phyloP scores from a whole-genome alignment of 31 red algal genomes.

The Asparagopsis taxiformis region DNA sequence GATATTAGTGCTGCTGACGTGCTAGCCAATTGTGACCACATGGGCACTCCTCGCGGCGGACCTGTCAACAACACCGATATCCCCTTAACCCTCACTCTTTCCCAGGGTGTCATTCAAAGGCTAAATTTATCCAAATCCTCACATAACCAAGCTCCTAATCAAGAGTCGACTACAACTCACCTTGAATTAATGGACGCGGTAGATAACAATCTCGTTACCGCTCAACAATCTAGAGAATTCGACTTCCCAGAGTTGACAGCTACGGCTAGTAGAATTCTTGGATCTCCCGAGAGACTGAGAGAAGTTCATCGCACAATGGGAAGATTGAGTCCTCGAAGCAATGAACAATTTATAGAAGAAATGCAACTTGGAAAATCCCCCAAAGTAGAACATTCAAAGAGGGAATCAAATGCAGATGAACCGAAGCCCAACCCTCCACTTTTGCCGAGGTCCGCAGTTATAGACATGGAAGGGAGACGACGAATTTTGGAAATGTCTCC shows the following conservation, averaged over 20 bases:
- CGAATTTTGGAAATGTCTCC: conserved; percentile 1
- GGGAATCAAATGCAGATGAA: conserved; percentile 2
- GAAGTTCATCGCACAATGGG: conserved; percentile 5
- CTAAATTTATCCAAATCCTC: not conserved
- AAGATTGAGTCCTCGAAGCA: conserved; percentile 14
- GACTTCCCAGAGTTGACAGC: conserved; percentile 10
- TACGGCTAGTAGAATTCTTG: conserved; percentile 1
- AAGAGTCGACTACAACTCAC: not conserved
- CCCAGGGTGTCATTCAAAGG: not conserved
- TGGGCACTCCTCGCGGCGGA: not conserved
- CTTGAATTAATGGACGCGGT: not conserved
- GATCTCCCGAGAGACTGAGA: conserved; percentile 7
- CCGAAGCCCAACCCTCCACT: conserved; percentile 20
- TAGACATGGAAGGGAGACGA: conserved; percentile 1
- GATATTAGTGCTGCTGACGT: conserved; percentile 21
- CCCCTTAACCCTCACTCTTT: not conserved
- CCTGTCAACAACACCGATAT: not conserved
- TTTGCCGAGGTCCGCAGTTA: conserved; percentile 10
- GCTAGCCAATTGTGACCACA: conserved; percentile 1
- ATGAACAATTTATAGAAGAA: conserved; percentile 34
- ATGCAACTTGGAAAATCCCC: conserved; percentile 10
- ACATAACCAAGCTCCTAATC: not conserved
- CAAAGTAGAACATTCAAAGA: not conserved
- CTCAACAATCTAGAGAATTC: conserved; percentile 1
- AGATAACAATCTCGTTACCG: not conserved